phyloP scores from a whole-genome alignment of 2,329 filamentous ascomycete genomes.

The Cladophialophora exuberans region DNA sequence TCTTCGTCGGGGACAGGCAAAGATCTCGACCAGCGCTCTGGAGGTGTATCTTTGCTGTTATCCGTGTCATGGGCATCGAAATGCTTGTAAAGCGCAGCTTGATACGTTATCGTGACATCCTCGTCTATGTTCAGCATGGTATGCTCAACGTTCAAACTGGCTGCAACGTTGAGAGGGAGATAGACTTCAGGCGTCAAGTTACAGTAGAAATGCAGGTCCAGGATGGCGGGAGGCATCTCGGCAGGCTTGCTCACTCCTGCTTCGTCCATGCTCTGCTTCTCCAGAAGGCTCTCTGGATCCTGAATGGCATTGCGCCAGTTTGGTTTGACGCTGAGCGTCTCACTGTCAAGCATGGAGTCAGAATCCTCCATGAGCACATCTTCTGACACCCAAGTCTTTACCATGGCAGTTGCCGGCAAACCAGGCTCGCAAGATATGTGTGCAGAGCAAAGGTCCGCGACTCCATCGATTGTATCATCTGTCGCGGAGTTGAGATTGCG shows the following conservation, averaged over 20 bases:
- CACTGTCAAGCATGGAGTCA: constrained; percentile 41
- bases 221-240: constrained; percentile 40
- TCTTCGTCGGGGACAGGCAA: constrained; percentile 40
- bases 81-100: constrained; percentile 27
- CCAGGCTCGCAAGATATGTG: constrained; percentile 50
- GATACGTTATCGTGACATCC: constrained; percentile 30
- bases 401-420: constrained; percentile 48
- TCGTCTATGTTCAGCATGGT: constrained; percentile 41
- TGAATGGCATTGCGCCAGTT: constrained; percentile 34
- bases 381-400: constrained; percentile 47
- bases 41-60: constrained; percentile 35
- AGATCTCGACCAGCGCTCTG: constrained; percentile 40
- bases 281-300: background rate
- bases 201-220: constrained; percentile 50
- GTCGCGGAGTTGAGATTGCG: constrained; percentile 34
- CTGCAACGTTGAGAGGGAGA: constrained; percentile 46
- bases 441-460: constrained; percentile 39
- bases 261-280: constrained; percentile 38
- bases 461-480: constrained; percentile 30
- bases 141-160: constrained; percentile 45
- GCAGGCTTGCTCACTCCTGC: constrained; percentile 42
- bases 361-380: constrained; percentile 39
- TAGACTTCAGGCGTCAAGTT: constrained; percentile 47
- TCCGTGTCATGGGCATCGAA: background rate
- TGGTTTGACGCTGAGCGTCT: constrained; percentile 43